Conservation (phyloP, 768 basidiomycete species). For the Suillus subaureus region DNA sequence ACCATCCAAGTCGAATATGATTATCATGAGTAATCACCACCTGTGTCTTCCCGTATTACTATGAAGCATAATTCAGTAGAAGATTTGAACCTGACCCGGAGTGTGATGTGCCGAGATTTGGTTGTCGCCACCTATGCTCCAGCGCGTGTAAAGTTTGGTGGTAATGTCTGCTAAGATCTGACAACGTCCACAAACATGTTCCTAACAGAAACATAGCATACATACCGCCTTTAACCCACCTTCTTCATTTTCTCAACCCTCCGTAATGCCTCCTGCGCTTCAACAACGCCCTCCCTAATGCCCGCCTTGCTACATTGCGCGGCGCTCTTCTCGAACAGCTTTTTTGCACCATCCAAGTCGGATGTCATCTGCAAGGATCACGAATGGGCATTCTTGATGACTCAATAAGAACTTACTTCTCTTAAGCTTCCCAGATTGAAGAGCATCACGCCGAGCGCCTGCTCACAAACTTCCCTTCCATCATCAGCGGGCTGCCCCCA, state of each 20-base stretch:
- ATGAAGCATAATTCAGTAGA: too few species aligned
- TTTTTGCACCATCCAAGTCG: constrained; percentile 30
- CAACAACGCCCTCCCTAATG: constrained; percentile 37
- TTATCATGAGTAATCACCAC: too few species aligned
- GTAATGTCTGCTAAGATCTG: neutral
- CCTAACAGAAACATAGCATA: neutral
- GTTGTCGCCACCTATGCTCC: too few species aligned
- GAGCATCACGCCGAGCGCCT: constrained; percentile 56
- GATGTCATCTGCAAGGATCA: constrained; percentile 33
- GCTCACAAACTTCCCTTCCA: constrained; percentile 48
- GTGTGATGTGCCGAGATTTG: too few species aligned
- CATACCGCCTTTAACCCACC: neutral
- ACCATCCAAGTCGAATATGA: too few species aligned
- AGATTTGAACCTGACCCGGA: too few species aligned
- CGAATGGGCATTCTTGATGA: neutral
- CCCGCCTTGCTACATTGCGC: constrained; percentile 33
- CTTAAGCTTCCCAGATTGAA: constrained; percentile 63
- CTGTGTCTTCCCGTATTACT: too few species aligned
- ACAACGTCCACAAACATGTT: neutral
- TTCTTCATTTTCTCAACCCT: constrained; percentile 22
- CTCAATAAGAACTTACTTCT: constrained; percentile 32
- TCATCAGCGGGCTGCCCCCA: constrained; percentile 22
- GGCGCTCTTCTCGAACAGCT: constrained; percentile 34
- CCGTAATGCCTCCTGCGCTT: constrained; percentile 37
- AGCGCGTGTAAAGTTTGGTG: too few species aligned